phyloP scores from a whole-genome alignment of 2,329 filamentous ascomycete genomes.

The Sclerotinia spermophila region DNA sequence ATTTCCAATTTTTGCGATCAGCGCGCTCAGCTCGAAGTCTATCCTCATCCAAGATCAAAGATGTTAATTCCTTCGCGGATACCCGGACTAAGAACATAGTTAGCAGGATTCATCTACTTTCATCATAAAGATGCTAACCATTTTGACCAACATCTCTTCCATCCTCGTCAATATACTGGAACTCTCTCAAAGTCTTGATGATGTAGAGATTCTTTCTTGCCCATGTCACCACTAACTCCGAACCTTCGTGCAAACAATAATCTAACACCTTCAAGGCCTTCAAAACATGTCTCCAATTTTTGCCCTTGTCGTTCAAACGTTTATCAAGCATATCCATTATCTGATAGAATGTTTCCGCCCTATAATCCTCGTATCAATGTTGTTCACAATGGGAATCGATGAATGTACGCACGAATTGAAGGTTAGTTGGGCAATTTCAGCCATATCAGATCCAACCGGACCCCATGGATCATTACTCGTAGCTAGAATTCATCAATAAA shows the following conservation, averaged over 20 bases:
- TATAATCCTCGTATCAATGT: conserved; percentile 23
- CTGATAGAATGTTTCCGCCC: conserved; percentile 96
- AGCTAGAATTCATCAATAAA: conserved; percentile 54
- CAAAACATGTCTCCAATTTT: conserved; percentile 98
- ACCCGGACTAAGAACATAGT: conserved; percentile 68
- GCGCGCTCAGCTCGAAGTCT: conserved; percentile 83
- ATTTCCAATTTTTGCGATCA: conserved; percentile 95
- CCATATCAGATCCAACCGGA: conserved; percentile 96
- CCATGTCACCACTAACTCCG: conserved; percentile 95
- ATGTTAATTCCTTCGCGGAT: conserved; percentile 91
- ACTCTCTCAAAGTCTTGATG: conserved; percentile 96
- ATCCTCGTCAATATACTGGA: conserved; percentile 94
- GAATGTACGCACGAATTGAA: conserved; percentile 78
- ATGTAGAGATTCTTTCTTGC: conserved; percentile 97
- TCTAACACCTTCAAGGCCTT: conserved; percentile 97
- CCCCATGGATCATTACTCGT: conserved; percentile 99
- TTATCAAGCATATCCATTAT: conserved; percentile 99
- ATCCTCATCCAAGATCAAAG: conserved; percentile 90
- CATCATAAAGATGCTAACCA: conserved; percentile 53
- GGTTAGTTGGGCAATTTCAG: conserved; percentile 95
- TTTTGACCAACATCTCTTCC: conserved; percentile 94
- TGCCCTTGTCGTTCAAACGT: conserved; percentile 96
- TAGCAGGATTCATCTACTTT: conserved; percentile 28
- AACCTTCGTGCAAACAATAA: conserved; percentile 96
- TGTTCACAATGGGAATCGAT: background rate